These are phyloP conservation scores for Vachellia collinsii DNA, from an alignment of 306 rosid genomes.

Conservation along the genomic window DNA sequence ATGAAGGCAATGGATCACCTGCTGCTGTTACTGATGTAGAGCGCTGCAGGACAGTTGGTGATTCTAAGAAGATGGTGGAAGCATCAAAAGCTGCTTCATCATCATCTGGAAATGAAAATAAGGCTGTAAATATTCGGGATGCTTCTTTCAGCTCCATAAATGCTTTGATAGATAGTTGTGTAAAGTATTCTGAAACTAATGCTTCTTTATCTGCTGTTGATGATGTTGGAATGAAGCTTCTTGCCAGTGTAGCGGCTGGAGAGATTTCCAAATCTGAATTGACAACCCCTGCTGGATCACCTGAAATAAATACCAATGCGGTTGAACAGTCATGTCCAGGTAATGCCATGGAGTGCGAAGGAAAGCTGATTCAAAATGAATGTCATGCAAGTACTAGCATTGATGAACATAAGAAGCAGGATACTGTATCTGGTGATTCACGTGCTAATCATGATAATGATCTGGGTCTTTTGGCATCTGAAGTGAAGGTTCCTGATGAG, in stretches of 20 bases:
- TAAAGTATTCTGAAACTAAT: constrained; percentile 66
- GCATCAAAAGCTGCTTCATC: constrained; percentile 55
- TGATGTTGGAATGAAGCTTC: constrained; percentile 87
- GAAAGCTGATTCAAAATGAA: constrained; percentile 40
- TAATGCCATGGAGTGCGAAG: constrained; percentile 46
- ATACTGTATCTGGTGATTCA: constrained; percentile 29
- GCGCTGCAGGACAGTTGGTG: constrained; percentile 47
- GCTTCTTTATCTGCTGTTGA: constrained; percentile 37
- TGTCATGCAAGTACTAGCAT: constrained; percentile 36
- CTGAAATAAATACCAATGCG: constrained; percentile 47
- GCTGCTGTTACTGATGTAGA: constrained; percentile 50
- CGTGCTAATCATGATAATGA: constrained; percentile 42
- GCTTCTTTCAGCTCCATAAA: constrained; percentile 77
- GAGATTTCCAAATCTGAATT: constrained; percentile 66
- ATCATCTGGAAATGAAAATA: constrained; percentile 51
- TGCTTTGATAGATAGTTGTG: constrained; percentile 78
- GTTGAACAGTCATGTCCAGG: constrained; percentile 54
- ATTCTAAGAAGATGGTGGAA: constrained; percentile 49
- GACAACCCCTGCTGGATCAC: constrained; percentile 63
- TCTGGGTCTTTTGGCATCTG: constrained; percentile 38
- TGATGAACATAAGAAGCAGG: constrained; percentile 42
- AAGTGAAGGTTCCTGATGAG: constrained; percentile 41
- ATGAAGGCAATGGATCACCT: constrained; percentile 59
- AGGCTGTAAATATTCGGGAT: constrained; percentile 57
- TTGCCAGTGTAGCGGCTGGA: constrained; percentile 93